Percentiles rank a stretch among this genome's conserved stretches.
Conservation (phyloP, 345 rosid species). For the Ceriops zippeliana region DNA sequence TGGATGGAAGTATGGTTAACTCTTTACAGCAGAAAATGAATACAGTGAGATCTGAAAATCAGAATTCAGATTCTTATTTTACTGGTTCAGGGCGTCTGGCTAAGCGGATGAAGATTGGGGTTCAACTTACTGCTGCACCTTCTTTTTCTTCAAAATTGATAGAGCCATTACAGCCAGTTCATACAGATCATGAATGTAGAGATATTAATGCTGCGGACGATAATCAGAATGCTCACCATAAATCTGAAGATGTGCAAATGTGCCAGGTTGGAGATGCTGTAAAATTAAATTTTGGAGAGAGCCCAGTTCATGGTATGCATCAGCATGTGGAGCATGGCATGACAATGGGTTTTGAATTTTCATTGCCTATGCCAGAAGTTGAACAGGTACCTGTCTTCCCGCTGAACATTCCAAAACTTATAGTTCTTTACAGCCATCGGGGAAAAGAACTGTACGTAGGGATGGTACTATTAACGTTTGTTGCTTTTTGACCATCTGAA, state of each 20-base stretch:
- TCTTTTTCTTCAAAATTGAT: slow-evolving; percentile 37
- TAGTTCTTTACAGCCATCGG: no score
- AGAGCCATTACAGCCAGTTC: slow-evolving; percentile 24
- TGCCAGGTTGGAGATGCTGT: slow-evolving; percentile 32
- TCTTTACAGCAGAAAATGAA: slow-evolving; percentile 20
- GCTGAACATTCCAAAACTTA: neutral
- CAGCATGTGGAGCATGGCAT: slow-evolving; percentile 24
- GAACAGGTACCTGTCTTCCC: slow-evolving; percentile 42
- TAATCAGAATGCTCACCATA: slow-evolving; percentile 9
- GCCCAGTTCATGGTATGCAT: slow-evolving; percentile 21
- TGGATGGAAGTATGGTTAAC: slow-evolving; percentile 14
- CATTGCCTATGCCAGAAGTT: slow-evolving; percentile 34
- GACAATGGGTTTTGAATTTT: slow-evolving; percentile 35
- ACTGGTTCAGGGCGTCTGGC: slow-evolving; percentile 36
- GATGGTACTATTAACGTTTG: no score
- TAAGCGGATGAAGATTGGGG: slow-evolving; percentile 47
- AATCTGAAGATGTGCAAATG: slow-evolving; percentile 21
- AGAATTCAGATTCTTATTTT: slow-evolving; percentile 10
- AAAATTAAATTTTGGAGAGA: slow-evolving; percentile 25
- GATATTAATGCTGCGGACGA: slow-evolving; percentile 11
- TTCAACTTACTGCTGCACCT: slow-evolving; percentile 18
- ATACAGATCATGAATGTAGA: slow-evolving; percentile 12
- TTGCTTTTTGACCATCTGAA: no score
- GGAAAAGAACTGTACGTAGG: no score
- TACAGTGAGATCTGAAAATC: slow-evolving; percentile 4